Evolutionary conservation across 257 asterid genomes (phyloP), one percentile per base, ranked within the genome.

Genomic region (Cordia subcordata): DNA sequence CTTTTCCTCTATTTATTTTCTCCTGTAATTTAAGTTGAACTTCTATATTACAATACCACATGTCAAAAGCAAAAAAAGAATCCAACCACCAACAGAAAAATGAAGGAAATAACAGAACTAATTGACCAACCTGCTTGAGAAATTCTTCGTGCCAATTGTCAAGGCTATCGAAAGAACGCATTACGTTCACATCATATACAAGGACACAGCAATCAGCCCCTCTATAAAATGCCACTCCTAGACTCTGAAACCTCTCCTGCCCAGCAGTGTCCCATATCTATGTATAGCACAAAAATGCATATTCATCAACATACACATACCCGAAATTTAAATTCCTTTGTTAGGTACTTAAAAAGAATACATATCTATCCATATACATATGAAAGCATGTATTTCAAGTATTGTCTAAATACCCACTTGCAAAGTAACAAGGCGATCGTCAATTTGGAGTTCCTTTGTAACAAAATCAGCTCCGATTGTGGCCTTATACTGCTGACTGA

Each of bases 231-330:
- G 98, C 96, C 67, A 88, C 96, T 37, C 98, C 96, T 32, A 91
- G 96, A 78, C 98, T 85, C 71, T 91, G 98, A 79, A 91, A 91
- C 66, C 95, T 84, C 85, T 91, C 98, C 77, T 91, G 98, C 52
- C 98, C 96, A 39, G 98, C 98, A 52, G 96, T 91, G 65, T 91
- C 99, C 96, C 98, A 91, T 62, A 91, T 82, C 98, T 91, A 76
- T 61, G 77, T 63, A 71, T 50, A 32, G n/a, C 11, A 19, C 38
- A 49, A 47, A 59, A 60, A 65, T 33, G 11, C 49, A 61, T 38
- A 55, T 17, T 23, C 60, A 60, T 67, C 40, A 53, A 23, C 42
- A 13, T 51, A 50, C 17, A 47, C 5, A 16, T 4, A 51, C 22
- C 8, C 19, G 55, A 13, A 17, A 5, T 39, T 12, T 12, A 39